Percentiles rank a stretch among this genome's conserved stretches.
phyloP scores from a whole-genome alignment of 371 early-diverging fungal genomes.

The Blakeslea trispora region DNA sequence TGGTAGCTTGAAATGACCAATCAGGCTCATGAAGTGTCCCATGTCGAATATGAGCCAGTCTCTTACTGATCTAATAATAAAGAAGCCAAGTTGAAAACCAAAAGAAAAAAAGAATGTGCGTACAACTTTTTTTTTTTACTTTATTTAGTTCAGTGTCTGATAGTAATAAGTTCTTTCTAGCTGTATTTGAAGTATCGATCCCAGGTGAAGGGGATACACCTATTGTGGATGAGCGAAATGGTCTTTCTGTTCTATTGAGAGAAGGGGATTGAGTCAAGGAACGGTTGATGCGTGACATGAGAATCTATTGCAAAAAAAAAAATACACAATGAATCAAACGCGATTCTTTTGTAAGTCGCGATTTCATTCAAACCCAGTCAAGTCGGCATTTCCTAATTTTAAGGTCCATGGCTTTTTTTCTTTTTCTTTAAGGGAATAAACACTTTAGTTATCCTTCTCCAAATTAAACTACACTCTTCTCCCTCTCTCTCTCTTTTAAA shows the following conservation, averaged over 20 bases:
- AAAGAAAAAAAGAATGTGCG: background rate
- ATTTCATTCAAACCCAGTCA: background rate
- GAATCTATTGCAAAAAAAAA: slow-evolving; percentile 12
- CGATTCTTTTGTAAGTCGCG: background rate
- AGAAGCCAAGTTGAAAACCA: background rate
- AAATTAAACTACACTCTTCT: no score
- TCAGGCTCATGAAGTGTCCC: slow-evolving; percentile 11
- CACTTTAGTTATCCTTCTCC: no score
- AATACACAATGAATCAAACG: background rate
- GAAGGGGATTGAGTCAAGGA: slow-evolving; percentile 24
- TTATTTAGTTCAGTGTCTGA: slow-evolving; percentile 46
- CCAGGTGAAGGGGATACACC: background rate
- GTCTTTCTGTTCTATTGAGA: slow-evolving; percentile 11
- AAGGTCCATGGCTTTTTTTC: no score
- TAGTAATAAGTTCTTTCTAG: slow-evolving; percentile 24
- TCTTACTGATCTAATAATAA: slow-evolving; percentile 40
- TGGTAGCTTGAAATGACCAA: background rate
- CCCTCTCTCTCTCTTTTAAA: no score
- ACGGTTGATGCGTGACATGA: slow-evolving; percentile 21
- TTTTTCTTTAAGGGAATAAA: no score
- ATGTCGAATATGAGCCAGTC: slow-evolving; percentile 40
- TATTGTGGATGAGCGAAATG: slow-evolving; percentile 13
- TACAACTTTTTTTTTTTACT: slow-evolving; percentile 31
- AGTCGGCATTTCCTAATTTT: no score
- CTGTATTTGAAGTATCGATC: background rate